Evolutionary conservation across 2,329 filamentous ascomycete genomes (phyloP), one percentile per base, ranked within the genome.

Genomic region (Xylaria sp.): DNA sequence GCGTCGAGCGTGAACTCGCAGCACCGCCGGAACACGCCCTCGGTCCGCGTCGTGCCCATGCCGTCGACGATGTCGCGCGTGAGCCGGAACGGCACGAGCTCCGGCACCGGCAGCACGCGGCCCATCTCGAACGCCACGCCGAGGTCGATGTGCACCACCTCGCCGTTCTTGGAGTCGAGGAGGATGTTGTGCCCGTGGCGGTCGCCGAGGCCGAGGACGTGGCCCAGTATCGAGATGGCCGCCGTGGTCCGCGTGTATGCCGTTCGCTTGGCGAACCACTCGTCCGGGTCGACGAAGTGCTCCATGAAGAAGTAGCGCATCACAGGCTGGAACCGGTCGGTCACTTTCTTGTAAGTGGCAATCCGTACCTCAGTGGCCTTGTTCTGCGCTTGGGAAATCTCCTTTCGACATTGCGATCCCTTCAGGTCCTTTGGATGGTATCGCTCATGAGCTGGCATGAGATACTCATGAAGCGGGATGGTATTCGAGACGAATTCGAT

Each of bases 251-350:
- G 85, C 1, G 92, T 96, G 69, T 99, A 99, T 5, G 93, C 92
- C 8, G 96, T 82, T 6, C 95, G 85, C 63, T 87, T 90, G 55
- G 85, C 82, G 66, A 97, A 99, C 94, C 94, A 99, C 63, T 96
- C 92, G 68, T 99, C 93, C 0, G 94, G 94, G 60, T 96, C 91
- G 47, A 87, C 81, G 69, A 96, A 99, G 56, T 89, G 85, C 71
- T 99, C 94, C 78, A 97, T 91, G 71, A 99, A 96, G 76, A 99
- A 99, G 76, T 92, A 96, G 52, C 89, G 86, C 87, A 99, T 90
- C 4, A 97, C 94, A 0, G 95, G 94, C 57, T 92, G 89, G 71
- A 97, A 96, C 45, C 84, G 84, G 3, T 92, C 87, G 5, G 86
- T 88, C 2, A 97, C 87, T 58, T 86, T 88, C 46, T 88, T 86